Conservation (phyloP, 2,329 filamentous ascomycete genomes). For the Aureobasidium sp. region DNA sequence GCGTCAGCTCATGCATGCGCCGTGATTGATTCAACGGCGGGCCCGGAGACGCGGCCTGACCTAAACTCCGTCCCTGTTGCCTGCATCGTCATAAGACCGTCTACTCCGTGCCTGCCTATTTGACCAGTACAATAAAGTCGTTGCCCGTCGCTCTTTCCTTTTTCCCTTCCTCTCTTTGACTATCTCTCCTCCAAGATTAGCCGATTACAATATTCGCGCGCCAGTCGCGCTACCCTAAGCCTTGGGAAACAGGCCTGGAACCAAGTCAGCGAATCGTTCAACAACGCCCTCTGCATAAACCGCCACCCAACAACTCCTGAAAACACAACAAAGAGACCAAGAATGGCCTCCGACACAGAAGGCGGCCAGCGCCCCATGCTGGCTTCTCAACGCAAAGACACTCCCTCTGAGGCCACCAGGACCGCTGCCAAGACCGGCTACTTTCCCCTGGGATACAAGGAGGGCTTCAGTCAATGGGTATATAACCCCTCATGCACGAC, state of each 20-base stretch:
- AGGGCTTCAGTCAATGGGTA: slow-evolving; percentile 86
- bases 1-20: background rate
- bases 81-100: background rate
- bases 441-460: slow-evolving; percentile 86
- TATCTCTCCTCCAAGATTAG: slow-evolving; percentile 1
- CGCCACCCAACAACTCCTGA: slow-evolving; percentile 11
- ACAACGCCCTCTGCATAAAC: slow-evolving; percentile 8
- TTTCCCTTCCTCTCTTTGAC: background rate
- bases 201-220: slow-evolving; percentile 1
- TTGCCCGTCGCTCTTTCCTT: background rate
- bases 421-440: slow-evolving; percentile 19
- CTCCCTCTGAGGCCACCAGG: slow-evolving; percentile 12
- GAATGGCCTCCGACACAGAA: slow-evolving; percentile 23
- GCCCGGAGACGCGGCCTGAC: background rate
- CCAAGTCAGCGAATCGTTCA: slow-evolving; percentile 1
- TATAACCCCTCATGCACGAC: background rate
- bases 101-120: background rate
- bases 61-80: background rate
- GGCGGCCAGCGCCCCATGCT: slow-evolving; percentile 24
- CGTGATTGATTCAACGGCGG: background rate
- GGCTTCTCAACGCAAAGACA: slow-evolving; percentile 24
- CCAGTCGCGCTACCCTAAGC: slow-evolving; percentile 6
- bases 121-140: background rate
- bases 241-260: slow-evolving; percentile 10
- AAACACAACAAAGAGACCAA: background rate